Base-by-base conservation (phyloP, 345 rosid species). In the Syzygium oleosum region DNA sequence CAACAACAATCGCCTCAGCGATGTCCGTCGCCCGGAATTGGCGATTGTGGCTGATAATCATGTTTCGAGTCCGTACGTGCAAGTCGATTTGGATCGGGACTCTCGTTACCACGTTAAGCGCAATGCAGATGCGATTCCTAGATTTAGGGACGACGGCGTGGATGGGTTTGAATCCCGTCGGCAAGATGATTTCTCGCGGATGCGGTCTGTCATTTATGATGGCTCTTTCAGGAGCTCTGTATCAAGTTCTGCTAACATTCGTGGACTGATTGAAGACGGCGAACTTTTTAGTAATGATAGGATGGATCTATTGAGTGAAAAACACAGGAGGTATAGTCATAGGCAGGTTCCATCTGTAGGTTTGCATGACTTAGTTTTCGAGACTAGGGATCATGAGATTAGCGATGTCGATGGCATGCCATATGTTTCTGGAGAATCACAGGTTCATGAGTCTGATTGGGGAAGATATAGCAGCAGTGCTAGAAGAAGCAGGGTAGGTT, bases 401-500 rank as follows among this genome's bases (percentile, higher is more conserved):
- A 83, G 22, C 77, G 87, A 84, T 58, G 86, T 88, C 87, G 91
- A 89, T 88, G 91, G 88, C 85, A 63, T 85, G 87, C 87, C 92
- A 54, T 51, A 83, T 87, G 85, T 85, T 87, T 6, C 91, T 34
- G 88, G 90, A 80, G 93, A 90, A 61, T 90, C 54, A 51, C 94
- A 90, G 87, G 90, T 89, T 87, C 90, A 92, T 89, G 93, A 87
- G 56, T 63, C 90, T 43, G 93, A 92, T 84, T 80, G 83, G 2
- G 96, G 90, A 79, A 90, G 93, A 83, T 91, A 88, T 89, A 85
- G 43, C 90, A 90, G 90, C 86, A 91, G 38, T 89, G 91, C 88
- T 86, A 92, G 92, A 78, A 94, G 94, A 73, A 91, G 93, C 84
- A 87, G 93, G 90, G 99, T 92, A 86, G 87, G 85, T 85, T 91